Base-by-base conservation (phyloP, 805 yeast genomes). In the Candida endomychidarum region DNA sequence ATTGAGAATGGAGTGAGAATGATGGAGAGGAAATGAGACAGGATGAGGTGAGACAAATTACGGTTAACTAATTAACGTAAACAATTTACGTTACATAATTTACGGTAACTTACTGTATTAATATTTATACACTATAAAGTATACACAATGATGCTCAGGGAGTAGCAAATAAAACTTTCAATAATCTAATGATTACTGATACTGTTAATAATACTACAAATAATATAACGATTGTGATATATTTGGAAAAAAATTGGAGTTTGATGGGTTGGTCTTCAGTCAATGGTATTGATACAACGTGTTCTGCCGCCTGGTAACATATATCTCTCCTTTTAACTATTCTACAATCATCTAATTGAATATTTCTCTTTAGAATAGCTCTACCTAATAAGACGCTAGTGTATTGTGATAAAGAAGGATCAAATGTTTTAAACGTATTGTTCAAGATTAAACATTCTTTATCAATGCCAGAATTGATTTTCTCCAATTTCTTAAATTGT, bases 221-320 rank as follows among this genome's bases (percentile, higher is more conserved):
- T 11, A 58, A 38, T 12, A 55, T 46, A 10, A 50, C 46, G 31
- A 57, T 57, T 2, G 50, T 46, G 5, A 60, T 14, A 44, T 63
- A 62, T 35, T 52, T 52, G 14, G 55, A 48, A 26, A 60, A 43
- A 18, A 47, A 43, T 40, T 52, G 51, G n/a, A 46, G 33, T n/a
- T 47, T 42, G n/a, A 52, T 33, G 7, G 54, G 26, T 34, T 56
- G 64, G 17, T 60, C 64, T 40, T 64, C 70, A 1, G 64, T 55
- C 20, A 67, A 56, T 7, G 74, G 74, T 22, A 69, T 68, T 44
- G 65, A 58, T 11, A 68, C 68, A 19, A 67, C 70, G 40, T 64
- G 63, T 35, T 65, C 72, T 2, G 70, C 70, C 1, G 74, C 72
- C 46, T 56, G 67, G 37, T 51, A 59, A 34, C 75, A 69, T 5